Conservation (phyloP, 208 protist genomes). For the Tritrichomonas musculus region DNA sequence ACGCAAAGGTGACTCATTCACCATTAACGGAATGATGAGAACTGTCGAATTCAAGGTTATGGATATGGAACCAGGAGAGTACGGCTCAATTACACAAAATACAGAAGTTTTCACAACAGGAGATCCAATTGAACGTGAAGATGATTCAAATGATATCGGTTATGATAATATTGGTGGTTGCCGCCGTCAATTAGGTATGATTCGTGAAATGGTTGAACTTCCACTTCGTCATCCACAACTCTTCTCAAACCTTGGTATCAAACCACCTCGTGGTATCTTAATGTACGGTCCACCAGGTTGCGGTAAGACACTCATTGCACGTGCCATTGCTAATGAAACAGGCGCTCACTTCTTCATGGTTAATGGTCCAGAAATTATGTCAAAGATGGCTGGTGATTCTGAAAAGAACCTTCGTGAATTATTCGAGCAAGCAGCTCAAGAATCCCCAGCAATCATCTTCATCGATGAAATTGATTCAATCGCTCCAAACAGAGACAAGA, state of each 20-base stretch:
- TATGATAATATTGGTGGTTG: conserved; percentile 96
- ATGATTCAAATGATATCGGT: conserved; percentile 73
- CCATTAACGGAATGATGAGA: conserved; percentile 87
- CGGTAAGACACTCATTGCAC: conserved; percentile 98
- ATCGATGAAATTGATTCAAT: conserved; percentile 99
- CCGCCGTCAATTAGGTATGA: conserved; percentile 22
- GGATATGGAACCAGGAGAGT: conserved; percentile 79
- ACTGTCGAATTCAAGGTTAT: conserved; percentile 99
- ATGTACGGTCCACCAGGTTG: conserved; percentile 96
- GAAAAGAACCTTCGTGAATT: conserved; percentile 97
- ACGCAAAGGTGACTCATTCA: conserved; percentile 93
- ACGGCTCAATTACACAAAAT: conserved; percentile 74
- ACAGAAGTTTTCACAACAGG: conserved; percentile 99
- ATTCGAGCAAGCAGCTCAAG: conserved; percentile 91
- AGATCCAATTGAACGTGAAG: conserved; percentile 96
- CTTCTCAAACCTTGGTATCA: conserved; percentile 96
- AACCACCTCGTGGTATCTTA: conserved; percentile 80
- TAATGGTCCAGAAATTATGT: conserved; percentile 99
- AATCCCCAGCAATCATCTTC: conserved; percentile 99
- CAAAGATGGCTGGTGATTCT: conserved; percentile 97
- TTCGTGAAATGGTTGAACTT: conserved; percentile 93
- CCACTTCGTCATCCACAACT: conserved; percentile 93
- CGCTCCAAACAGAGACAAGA: conserved; percentile 98
- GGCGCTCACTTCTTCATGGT: conserved; percentile 99
- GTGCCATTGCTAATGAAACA: conserved; percentile 99